A percentile compares a stretch with the other conserved stretches of the same genome.
phyloP scores from a whole-genome alignment of 2,329 filamentous ascomycete genomes.

The Botryotinia narcissicola region DNA sequence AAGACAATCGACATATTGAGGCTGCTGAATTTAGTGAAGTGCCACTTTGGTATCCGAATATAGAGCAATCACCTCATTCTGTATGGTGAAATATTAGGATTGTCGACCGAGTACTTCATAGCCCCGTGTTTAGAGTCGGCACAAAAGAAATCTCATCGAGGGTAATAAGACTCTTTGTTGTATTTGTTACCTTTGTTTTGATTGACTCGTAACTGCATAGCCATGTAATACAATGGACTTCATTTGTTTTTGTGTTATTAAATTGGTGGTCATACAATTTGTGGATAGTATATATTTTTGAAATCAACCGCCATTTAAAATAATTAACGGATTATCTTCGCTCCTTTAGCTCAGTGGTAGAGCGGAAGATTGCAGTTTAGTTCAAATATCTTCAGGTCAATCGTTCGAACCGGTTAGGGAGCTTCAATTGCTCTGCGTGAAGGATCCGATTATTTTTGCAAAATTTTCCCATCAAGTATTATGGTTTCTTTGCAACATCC shows the following conservation, averaged over 20 bases:
- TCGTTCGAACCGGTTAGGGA: conserved; percentile 31
- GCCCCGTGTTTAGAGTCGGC: not conserved
- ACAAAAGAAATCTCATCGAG: not conserved
- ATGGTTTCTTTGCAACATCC: no score
- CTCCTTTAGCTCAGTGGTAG: conserved; percentile 32
- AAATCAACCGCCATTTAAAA: accelerated
- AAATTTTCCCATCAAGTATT: not conserved
- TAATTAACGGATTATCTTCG: not conserved
- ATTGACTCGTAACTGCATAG: not conserved
- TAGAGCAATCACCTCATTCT: not conserved
- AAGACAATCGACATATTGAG: not conserved
- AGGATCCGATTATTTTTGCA: no score
- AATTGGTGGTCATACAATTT: accelerated
- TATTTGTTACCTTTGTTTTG: not conserved
- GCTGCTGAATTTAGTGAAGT: not conserved
- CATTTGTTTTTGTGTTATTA: not conserved
- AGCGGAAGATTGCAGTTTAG: conserved; percentile 28
- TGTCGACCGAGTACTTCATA: not conserved
- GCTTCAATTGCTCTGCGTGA: conserved; percentile 20
- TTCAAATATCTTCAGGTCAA: conserved; percentile 28
- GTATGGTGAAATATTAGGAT: not conserved
- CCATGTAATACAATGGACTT: no score
- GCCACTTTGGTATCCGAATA: no score
- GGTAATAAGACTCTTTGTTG: not conserved
- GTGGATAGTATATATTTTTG: accelerated